Conservation (phyloP, 345 rosid species). For the Ailanthus altissimus region DNA sequence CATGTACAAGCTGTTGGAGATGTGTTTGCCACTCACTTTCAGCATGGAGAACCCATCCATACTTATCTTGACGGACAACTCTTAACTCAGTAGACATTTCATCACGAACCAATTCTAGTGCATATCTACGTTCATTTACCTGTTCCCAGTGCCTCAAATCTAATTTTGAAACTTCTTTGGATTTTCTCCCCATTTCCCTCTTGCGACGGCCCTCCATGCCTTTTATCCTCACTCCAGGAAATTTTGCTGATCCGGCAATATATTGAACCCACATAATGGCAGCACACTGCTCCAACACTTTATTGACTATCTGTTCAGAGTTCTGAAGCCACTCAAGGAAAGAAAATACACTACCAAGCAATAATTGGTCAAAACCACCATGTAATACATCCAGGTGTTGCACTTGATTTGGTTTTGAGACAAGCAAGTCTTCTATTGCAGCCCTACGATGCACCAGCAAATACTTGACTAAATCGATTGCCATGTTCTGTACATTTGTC, state of each 20-base stretch:
- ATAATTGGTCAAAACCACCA: conserved; percentile 92
- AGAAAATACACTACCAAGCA: conserved; percentile 70
- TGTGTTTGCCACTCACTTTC: conserved; percentile 99
- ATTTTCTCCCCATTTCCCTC: conserved; percentile 91
- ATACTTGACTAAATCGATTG: conserved; percentile 82
- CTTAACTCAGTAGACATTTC: conserved; percentile 97
- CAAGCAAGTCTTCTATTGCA: conserved; percentile 87
- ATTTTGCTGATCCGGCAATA: conserved; percentile 91
- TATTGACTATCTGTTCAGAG: conserved; percentile 75
- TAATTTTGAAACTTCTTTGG: conserved; percentile 74
- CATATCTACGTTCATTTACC: conserved; percentile 92
- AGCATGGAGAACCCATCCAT: conserved; percentile 99
- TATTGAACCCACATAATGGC: conserved; percentile 94
- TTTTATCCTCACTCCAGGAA: conserved; percentile 94
- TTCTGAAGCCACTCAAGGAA: conserved; percentile 88
- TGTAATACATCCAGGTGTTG: conserved; percentile 76
- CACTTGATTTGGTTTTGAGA: conserved; percentile 87
- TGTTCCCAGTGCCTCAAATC: conserved; percentile 95
- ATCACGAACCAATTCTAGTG: conserved; percentile 91
- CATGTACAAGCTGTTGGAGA: conserved; percentile 96
- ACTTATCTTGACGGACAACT: conserved; percentile 98
- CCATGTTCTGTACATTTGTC: conserved; percentile 76
- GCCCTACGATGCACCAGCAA: conserved; percentile 88
- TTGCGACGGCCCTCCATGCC: conserved; percentile 92
- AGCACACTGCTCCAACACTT: conserved; percentile 95